Base-by-base conservation (phyloP, 2,329 filamentous ascomycete genomes). In the Scedosporium aurantiacum region DNA sequence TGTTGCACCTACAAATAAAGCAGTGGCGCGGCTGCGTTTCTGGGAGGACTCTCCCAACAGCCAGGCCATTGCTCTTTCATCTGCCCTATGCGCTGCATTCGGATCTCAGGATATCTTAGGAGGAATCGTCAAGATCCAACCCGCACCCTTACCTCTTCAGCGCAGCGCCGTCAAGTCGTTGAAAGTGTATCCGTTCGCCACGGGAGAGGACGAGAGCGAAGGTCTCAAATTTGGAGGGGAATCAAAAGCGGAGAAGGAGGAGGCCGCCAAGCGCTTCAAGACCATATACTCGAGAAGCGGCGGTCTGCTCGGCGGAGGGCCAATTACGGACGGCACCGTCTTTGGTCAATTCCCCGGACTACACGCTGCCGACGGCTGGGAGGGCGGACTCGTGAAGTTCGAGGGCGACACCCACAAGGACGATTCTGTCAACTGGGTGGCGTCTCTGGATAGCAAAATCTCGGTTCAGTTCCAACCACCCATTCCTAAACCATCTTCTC, bases 21-120 rank as follows among this genome's bases (percentile, higher is more conserved):
- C 97, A 1, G 82, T 97, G 43, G 93, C 91, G 2, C 84, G 83
- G 64, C 73, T 97, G 3, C 78, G 82, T 45, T 76, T 84, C 1
- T 99, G 94, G 95, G 83, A 92, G 62, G 90, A 96, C 68, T 87
- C 91, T 1, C 91, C 94, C 1, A 90, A 93, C 69, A 86, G 85
- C 60, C 86, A 89, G 64, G 89, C 93, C 64, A 83, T 85, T 57
- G 90, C 90, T 1, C 77, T 99, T 25, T 97, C 94, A 1, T 82
- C 86, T 0, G 75, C 86, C 3, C 77, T 99, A 5, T 96, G 90
- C 71, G 82, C 83, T 32, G 82, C 88, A 0, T 79, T 99, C 23
- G 87, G 86, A 2, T 85, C 83, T 60, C 77, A 83, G 45, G 86
- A 85, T 1, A 81, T 96, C 59, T 89, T 96, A 8, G 94, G 94